Base-by-base conservation (phyloP, 192 early-diverging fungal species). In the Funneliformis geosporum region DNA sequence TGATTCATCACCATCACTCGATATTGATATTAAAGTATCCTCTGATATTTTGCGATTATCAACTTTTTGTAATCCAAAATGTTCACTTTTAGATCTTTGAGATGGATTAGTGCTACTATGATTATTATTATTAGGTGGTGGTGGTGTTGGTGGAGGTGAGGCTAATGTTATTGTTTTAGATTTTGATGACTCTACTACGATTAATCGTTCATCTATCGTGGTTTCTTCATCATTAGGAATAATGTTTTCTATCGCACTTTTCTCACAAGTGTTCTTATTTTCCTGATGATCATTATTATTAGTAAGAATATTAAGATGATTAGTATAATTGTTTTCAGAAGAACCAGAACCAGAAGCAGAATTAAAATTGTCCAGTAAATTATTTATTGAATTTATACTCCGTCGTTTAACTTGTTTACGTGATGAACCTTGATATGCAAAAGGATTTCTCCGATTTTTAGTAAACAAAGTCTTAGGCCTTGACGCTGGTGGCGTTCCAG, bases 181-280 rank as follows among this genome's bases (percentile, higher is more conserved):
- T 75, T 75, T 75, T 42, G 73, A 75, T n/a, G 73, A 75, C 23
- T 75, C 73, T 75, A 75, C 33, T 16, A 75, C 60, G 39, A 40
- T 39, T 38, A 33, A 39, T 42, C 62, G 47, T 62, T 60, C 73
- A 61, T 40, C 59, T 75, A 75, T 39, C 40, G 25, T 75, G 28
- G 38, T 61, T 60, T 33, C 43, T 16, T 25, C 28, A 23, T 8
- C 25, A 62, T 75, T 21, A 59, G 8, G 1, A 75, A 38, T 42
- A 69, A 69, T 69, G 44, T 75, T 62, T 46, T 75, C 73, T 75
- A 73, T 73, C 28, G 39, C 39, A 62, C 59, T 75, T 61, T 60
- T 75, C 27, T 75, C 59, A 59, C 23, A 61, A 61, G 33, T 75
- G 59, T 75, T 38, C 33, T 62, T 61, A 62, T 59, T 46, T 16